These are phyloP conservation scores for Collariella sp. DNA, from an alignment of 495 filamentous ascomycete species.

Conservation along the genomic window DNA sequence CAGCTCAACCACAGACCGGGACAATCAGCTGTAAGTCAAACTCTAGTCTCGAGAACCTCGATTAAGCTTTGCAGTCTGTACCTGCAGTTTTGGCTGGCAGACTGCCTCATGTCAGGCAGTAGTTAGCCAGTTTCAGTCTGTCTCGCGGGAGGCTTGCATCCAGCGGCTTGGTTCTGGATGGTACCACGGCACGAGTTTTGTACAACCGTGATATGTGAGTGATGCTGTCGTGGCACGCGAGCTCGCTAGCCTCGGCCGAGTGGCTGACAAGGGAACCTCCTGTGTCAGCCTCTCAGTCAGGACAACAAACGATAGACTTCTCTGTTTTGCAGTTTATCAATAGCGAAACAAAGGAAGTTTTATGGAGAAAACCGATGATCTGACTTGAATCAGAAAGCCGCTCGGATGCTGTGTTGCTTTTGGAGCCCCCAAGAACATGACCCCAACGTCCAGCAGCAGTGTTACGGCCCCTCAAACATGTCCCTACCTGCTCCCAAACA, in stretches of 20 bases:
- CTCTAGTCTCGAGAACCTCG: too few species aligned
- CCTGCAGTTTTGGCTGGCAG: too few species aligned
- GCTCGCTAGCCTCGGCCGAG: background rate
- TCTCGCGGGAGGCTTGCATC: background rate
- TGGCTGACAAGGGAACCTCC: background rate
- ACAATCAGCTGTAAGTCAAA: too few species aligned
- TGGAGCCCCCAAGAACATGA: background rate
- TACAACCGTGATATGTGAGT: background rate
- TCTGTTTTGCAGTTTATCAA: background rate
- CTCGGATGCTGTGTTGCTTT: background rate
- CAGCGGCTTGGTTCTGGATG: background rate
- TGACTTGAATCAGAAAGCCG: background rate
- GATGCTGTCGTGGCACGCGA: background rate
- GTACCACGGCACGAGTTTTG: background rate
- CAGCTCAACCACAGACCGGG: too few species aligned
- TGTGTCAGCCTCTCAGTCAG: background rate
- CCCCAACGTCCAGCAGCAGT: too few species aligned
- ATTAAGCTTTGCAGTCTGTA: too few species aligned
- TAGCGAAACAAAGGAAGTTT: background rate
- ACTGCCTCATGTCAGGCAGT: background rate
- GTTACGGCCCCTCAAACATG: too few species aligned
- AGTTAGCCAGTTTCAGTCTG: background rate
- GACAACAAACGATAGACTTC: background rate
- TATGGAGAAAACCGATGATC: too few species aligned
- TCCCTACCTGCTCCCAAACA: too few species aligned